Percentiles rank a stretch among this genome's conserved stretches.
Conservation (phyloP, 2,329 filamentous ascomycete genomes). For the Ascochyta rabiei region DNA sequence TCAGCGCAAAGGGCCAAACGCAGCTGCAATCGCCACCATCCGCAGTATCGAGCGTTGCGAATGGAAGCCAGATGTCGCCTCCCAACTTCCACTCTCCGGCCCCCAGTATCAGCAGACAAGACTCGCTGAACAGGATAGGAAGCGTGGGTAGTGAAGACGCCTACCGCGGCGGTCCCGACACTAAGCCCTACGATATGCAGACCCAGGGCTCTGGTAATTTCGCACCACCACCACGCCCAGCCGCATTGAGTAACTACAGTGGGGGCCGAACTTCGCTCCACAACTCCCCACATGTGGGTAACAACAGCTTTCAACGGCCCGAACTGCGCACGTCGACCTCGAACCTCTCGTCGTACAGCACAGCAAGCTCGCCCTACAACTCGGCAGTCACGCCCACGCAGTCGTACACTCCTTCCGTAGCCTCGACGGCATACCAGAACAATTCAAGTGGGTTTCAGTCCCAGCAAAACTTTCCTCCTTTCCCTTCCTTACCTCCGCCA, state of each 20-base stretch:
- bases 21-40: slow-evolving; percentile 43
- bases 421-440: slow-evolving; percentile 49
- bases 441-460: slow-evolving; percentile 58
- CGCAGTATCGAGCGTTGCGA: slow-evolving; percentile 26
- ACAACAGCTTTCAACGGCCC: slow-evolving; percentile 43
- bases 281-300: slow-evolving; percentile 46
- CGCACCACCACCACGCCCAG: slow-evolving; percentile 41
- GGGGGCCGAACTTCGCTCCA: slow-evolving; percentile 40
- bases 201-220: slow-evolving; percentile 42
- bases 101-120: slow-evolving; percentile 36
- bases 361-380: slow-evolving; percentile 42
- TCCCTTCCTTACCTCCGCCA: slow-evolving; percentile 65
- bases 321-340: slow-evolving; percentile 46
- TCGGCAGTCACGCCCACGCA: slow-evolving; percentile 50
- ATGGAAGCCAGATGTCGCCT: slow-evolving; percentile 43
- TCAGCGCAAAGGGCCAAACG: slow-evolving; percentile 19
- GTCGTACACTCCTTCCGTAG: slow-evolving; percentile 53
- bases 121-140: slow-evolving; percentile 41
- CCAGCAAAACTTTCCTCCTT: slow-evolving; percentile 67
- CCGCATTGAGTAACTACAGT: slow-evolving; percentile 40
- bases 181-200: slow-evolving; percentile 47
- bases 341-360: slow-evolving; percentile 42
- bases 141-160: slow-evolving; percentile 46
- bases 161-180: slow-evolving; percentile 38
- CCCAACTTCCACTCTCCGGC: slow-evolving; percentile 43